Evolutionary conservation across 208 protist species (phyloP).

Genomic region (Trypanosoma cruzi): DNA sequence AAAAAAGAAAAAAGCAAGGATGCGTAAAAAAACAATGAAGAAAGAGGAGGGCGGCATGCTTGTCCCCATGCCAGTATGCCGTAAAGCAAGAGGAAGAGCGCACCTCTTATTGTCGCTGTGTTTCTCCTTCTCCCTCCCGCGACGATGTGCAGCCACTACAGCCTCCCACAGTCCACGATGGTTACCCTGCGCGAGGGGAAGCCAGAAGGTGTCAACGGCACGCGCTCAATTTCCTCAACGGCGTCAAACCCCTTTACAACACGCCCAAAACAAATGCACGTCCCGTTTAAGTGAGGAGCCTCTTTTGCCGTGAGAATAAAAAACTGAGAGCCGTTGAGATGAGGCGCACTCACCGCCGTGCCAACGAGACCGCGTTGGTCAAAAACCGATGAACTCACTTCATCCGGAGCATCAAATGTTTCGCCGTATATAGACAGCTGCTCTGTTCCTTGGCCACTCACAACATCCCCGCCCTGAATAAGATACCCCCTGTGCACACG

Average conservation of each 20-base stretch:
- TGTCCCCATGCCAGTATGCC: background rate
- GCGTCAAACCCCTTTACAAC: conserved; percentile 86
- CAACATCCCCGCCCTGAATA: conserved; percentile 91
- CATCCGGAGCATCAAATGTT: conserved; percentile 93
- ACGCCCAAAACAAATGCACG: conserved; percentile 96
- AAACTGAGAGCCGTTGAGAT: conserved; percentile 96
- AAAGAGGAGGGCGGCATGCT: background rate
- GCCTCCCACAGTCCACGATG: conserved; percentile 70
- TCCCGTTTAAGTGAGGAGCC: conserved; percentile 87
- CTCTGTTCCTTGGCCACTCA: conserved; percentile 87
- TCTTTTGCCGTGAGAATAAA: conserved; percentile 84
- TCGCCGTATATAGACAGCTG: conserved; percentile 98
- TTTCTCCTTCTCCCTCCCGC: conserved; percentile 3
- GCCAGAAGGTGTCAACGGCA: conserved; percentile 49
- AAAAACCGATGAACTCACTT: conserved; percentile 92
- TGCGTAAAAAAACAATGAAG: conserved; percentile 1
- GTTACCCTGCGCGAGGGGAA: conserved; percentile 40
- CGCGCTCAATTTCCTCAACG: conserved; percentile 73
- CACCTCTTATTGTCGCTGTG: background rate
- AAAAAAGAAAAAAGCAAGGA: conserved; percentile 12
- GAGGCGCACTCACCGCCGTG: conserved; percentile 97
- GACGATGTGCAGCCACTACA: conserved; percentile 7
- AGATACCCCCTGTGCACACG: conserved; percentile 92
- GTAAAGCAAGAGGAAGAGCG: background rate
- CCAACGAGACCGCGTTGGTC: conserved; percentile 91